These are phyloP conservation scores for Penicillium occitanis DNA, from an alignment of 2,329 filamentous ascomycete genomes.

Conservation along the genomic window DNA sequence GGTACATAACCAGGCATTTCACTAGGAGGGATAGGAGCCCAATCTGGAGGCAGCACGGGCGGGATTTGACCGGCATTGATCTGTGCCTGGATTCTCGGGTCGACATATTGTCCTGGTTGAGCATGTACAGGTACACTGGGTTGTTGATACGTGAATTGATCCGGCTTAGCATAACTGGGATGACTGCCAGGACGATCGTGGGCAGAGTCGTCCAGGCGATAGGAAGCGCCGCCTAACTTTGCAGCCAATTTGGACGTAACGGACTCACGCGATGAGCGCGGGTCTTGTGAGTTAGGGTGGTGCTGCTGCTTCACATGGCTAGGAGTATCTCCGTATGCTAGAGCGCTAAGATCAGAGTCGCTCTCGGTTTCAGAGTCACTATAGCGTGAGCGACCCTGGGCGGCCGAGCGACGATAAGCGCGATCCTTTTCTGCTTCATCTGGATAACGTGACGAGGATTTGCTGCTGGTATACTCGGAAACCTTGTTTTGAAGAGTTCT, in stretches of 20 bases:
- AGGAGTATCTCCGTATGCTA: constrained; percentile 39
- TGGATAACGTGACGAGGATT: constrained; percentile 4
- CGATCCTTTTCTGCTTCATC: constrained; percentile 17
- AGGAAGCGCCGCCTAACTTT: constrained; percentile 17
- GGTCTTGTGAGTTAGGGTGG: constrained; percentile 14
- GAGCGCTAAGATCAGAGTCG: constrained; percentile 35
- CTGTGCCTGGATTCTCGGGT: constrained; percentile 21
- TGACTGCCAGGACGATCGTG: constrained; percentile 28
- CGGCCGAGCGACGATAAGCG: constrained; percentile 7
- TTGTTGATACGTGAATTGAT: constrained; percentile 35
- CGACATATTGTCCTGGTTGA: constrained; percentile 23
- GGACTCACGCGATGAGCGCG: constrained; percentile 21
- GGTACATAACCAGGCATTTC: constrained; percentile 46
- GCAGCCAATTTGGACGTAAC: constrained; percentile 13
- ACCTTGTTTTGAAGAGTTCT: constrained; percentile 11
- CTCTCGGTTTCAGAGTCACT: constrained; percentile 29
- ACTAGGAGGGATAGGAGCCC: constrained; percentile 42
- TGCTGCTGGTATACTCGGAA: constrained; percentile 8
- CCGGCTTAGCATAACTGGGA: constrained; percentile 37
- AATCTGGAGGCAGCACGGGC: constrained; percentile 30
- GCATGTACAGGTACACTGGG: constrained; percentile 26
- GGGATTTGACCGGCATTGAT: constrained; percentile 21
- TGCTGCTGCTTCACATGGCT: background rate
- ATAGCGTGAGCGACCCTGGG: constrained; percentile 23
- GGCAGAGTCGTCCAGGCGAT: constrained; percentile 24